A percentile compares a stretch with the other conserved stretches of the same genome.
Evolutionary conservation across 352 stramenopile genomes (phyloP).

Genomic region (Phytophthora nicotianae): DNA sequence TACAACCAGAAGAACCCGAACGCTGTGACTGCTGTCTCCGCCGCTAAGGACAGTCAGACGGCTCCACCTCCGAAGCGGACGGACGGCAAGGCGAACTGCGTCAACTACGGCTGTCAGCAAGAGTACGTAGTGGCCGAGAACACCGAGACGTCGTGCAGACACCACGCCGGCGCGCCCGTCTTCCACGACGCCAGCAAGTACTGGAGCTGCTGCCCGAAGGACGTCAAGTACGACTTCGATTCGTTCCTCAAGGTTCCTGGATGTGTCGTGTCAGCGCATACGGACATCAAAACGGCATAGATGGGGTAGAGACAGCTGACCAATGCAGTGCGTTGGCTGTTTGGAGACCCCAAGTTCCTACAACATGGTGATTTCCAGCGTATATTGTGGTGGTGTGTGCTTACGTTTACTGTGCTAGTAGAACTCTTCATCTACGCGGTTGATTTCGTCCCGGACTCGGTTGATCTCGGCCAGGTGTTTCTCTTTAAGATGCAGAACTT

Average conservation of each 20-base stretch:
- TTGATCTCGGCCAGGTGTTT: conserved; percentile 69
- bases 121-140: conserved; percentile 93
- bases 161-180: conserved; percentile 89
- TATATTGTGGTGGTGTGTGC: too few relatives aligned
- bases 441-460: conserved; percentile 75
- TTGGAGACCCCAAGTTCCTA: conserved; percentile 11
- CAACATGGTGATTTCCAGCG: conserved; percentile 25
- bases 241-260: conserved; percentile 91
- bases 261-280: conserved; percentile 84
- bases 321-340: conserved; percentile 7
- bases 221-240: conserved; percentile 95
- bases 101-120: conserved; percentile 93
- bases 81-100: conserved; percentile 91
- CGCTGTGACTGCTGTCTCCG: conserved; percentile 84
- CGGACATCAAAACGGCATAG: conserved; percentile 66
- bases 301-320: conserved; percentile 20
- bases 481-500: conserved; percentile 79
- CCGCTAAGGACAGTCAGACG: conserved; percentile 62
- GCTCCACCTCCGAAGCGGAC: conserved; percentile 50
- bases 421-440: conserved; percentile 78
- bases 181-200: conserved; percentile 95
- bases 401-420: conserved; percentile 40
- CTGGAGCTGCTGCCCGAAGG: conserved; percentile 94
- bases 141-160: conserved; percentile 64
- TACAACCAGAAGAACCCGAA: conserved; percentile 92